Conservation (phyloP, 2,329 filamentous ascomycete species). For the Xylaria sp. region DNA sequence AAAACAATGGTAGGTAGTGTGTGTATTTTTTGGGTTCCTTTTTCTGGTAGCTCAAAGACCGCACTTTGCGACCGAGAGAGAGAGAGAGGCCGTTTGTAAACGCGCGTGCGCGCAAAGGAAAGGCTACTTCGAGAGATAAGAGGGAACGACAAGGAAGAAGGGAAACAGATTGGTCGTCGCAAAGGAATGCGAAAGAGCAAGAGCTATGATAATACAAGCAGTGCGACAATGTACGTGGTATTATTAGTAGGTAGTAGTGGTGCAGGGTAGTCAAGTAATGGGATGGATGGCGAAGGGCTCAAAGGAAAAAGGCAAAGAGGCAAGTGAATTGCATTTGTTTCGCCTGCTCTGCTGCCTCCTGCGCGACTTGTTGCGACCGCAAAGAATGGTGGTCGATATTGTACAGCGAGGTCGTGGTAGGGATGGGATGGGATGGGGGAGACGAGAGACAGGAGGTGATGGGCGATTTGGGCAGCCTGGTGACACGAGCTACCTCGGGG, state of each 20-base stretch:
- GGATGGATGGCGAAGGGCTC: conserved; percentile 29
- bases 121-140: conserved; percentile 11
- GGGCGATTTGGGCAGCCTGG: neutral
- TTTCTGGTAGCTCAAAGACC: conserved; percentile 20
- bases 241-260: conserved; percentile 37
- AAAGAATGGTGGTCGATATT: conserved; percentile 22
- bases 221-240: conserved; percentile 39
- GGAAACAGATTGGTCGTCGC: conserved; percentile 41
- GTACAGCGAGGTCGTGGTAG: conserved; percentile 3
- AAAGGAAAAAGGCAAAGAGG: conserved; percentile 21
- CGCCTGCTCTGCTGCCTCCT: conserved; percentile 14
- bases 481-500: conserved; percentile 26
- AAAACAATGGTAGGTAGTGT: conserved; percentile 31
- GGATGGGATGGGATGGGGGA: conserved; percentile 15
- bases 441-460: conserved; percentile 7
- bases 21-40: conserved; percentile 24
- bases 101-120: conserved; percentile 28
- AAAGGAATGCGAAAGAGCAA: conserved; percentile 50
- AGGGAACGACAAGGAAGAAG: conserved; percentile 38
- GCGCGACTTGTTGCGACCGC: conserved; percentile 36
- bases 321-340: conserved; percentile 32
- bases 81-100: conserved; percentile 25
- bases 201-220: conserved; percentile 41
- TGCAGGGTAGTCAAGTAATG: conserved; percentile 20
- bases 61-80: conserved; percentile 33